Base-by-base conservation (phyloP, 257 asterid genomes). In the Vinca minor region DNA sequence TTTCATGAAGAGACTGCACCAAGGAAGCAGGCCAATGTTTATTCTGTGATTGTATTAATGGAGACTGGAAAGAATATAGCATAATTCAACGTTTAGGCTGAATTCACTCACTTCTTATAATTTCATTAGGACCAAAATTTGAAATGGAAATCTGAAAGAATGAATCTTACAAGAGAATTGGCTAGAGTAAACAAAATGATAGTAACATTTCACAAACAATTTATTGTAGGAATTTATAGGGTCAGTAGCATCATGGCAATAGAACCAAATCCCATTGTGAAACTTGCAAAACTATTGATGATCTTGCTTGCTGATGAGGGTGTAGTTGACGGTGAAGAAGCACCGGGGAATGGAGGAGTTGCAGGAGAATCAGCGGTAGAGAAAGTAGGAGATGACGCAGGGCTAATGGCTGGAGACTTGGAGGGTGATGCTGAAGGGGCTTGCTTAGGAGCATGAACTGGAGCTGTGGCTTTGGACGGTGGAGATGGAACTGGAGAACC, bases 401-500 rank as follows among this genome's bases (percentile, higher is more conserved):
- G 78, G 63, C 29, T 64, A 66, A 47, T 26, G 1, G 55, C 64
- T 2, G 74, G 70, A 41, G 73, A 44, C 50, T 44, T 69, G 21
- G 74, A 35, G 18, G 49, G 64, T 15, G 64, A 59, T 10, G 25
- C 54, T 3, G 25, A 2, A 38, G 66, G 66, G 18, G 66, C 21
- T 1, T 5, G 25, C n/a, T 12, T 73, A 12, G 76, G 79, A 15
- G 77, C 61, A 3, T 76, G 66, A 3, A 59, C 12, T 13, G 65
- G 77, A 52, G 77, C 39, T 63, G 48, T 26, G 10, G 68, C 20
- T 62, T 68, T 47, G 74, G 74, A 66, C 2, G 83, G 64, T 18
- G 83, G 78, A 11, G 87, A 35, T 66, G 61, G 29, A 45, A 53
- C 72, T 11, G 77, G 79, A 15, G 75, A 55, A 46, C 52, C 31